Evolutionary conservation across 805 yeast species (phyloP).

Genomic region (Starmerella stellata): DNA sequence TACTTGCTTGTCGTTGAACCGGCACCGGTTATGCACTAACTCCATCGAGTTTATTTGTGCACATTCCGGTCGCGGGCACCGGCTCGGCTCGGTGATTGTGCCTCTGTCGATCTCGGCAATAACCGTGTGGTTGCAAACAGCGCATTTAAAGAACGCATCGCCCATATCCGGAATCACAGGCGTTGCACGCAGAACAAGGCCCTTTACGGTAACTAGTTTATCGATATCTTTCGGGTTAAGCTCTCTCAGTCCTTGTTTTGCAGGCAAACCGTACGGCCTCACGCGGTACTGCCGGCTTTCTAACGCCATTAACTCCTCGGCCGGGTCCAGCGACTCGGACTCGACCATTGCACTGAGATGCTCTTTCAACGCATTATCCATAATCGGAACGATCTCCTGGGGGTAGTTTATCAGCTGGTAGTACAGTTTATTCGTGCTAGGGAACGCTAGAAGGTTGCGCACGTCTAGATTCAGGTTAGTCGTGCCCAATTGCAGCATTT

Average conservation of each 20-base stretch:
- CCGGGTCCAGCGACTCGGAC: conserved; percentile 17
- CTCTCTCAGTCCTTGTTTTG: conserved; percentile 67
- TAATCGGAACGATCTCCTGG: conserved; percentile 88
- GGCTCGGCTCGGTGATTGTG: conserved; percentile 76
- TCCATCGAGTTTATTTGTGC: conserved; percentile 73
- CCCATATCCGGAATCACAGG: conserved; percentile 96
- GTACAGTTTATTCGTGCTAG: conserved; percentile 59
- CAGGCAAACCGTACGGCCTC: conserved; percentile 69
- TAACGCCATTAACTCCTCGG: conserved; percentile 39
- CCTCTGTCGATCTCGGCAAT: conserved; percentile 91
- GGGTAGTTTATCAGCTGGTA: conserved; percentile 82
- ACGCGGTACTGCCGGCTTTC: conserved; percentile 72
- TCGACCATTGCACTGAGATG: conserved; percentile 41
- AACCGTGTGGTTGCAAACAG: conserved; percentile 81
- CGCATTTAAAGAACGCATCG: conserved; percentile 87
- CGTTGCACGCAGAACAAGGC: conserved; percentile 72
- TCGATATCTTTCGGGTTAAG: conserved; percentile 88
- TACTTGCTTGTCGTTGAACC: conserved; percentile 90
- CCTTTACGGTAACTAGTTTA: conserved; percentile 77
- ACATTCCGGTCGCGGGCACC: conserved; percentile 82
- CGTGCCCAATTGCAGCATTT: conserved; percentile 60
- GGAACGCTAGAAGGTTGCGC: conserved; percentile 55
- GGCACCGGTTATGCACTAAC: conserved; percentile 74
- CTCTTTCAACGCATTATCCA: conserved; percentile 92
- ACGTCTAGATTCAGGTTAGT: conserved; percentile 76